Percentiles rank a stretch among this genome's conserved stretches.
Evolutionary conservation across 495 filamentous ascomycete species (phyloP).

Genomic region (Aspergillus carlsbadensis): DNA sequence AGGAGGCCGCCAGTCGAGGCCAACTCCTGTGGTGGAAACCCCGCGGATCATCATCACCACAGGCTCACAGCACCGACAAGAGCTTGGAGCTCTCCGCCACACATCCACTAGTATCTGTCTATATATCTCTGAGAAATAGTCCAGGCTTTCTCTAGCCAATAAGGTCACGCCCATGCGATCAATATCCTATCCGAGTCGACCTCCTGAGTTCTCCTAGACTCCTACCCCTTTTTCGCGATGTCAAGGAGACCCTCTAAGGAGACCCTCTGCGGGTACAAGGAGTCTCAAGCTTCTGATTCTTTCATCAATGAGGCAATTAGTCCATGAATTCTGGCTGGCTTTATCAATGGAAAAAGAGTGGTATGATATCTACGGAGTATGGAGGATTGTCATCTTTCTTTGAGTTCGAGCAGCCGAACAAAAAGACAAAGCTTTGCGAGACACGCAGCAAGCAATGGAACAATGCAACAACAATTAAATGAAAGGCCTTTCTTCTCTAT

Average conservation of each 20-base stretch:
- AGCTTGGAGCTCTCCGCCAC: not conserved
- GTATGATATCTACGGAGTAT: too few species aligned
- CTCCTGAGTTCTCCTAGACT: slow-evolving; percentile 17
- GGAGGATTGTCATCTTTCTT: too few species aligned
- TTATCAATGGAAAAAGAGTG: too few species aligned
- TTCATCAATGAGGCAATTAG: too few species aligned
- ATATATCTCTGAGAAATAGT: slow-evolving; percentile 6
- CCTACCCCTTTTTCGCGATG: slow-evolving; percentile 13
- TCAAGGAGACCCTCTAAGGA: not conserved
- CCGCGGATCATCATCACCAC: slow-evolving; percentile 20
- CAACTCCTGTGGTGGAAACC: slow-evolving; percentile 6
- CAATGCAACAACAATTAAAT: too few species aligned
- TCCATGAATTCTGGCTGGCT: too few species aligned
- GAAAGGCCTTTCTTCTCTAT: too few species aligned
- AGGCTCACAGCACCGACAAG: too few species aligned
- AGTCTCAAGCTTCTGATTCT: too few species aligned
- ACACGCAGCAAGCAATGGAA: too few species aligned
- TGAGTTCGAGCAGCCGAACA: too few species aligned
- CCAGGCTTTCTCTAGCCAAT: slow-evolving; percentile 3
- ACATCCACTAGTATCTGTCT: slow-evolving; percentile 1
- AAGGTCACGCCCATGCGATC: not conserved
- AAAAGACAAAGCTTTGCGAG: too few species aligned
- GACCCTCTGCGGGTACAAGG: not conserved
- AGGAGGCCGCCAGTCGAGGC: slow-evolving; percentile 5
- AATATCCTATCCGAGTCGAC: not conserved